A percentile compares a stretch with the other conserved stretches of the same genome.
Evolutionary conservation across 164 flowering plant species (phyloP).

Genomic region (Houttuynia cordata): DNA sequence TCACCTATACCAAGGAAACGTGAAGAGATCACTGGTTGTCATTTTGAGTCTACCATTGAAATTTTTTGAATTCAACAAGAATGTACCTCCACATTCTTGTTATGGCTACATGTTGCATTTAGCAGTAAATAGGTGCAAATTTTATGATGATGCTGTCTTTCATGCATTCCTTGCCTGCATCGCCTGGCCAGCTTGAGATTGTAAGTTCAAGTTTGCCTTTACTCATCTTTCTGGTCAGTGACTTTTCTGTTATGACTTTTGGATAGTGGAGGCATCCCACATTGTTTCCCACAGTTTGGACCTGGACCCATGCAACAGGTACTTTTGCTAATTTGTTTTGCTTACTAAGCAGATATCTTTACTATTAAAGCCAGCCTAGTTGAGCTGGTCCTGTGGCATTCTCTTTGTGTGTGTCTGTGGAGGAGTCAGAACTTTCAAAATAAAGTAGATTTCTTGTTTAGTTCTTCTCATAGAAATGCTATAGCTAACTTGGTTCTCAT

Average conservation of each 20-base stretch:
- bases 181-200: background rate
- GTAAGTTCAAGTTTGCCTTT: background rate
- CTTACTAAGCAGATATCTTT: background rate
- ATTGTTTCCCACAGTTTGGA: constrained; percentile 99
- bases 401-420: no score
- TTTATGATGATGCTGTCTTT: background rate
- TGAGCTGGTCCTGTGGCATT: no score
- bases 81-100: background rate
- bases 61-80: background rate
- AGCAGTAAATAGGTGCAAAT: background rate
- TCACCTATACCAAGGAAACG: no score
- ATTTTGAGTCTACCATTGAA: no score
- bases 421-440: no score
- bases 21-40: no score
- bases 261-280: constrained; percentile 88
- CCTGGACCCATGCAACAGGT: constrained; percentile 95
- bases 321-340: constrained; percentile 4
- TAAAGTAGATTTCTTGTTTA: no score
- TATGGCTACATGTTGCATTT: background rate
- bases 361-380: no score
- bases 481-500: no score
- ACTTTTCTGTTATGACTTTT: constrained; percentile 16
- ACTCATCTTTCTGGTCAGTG: background rate
- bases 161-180: no score
- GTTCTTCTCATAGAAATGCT: no score